phyloP scores from a whole-genome alignment of 108 stramenopile genomes.

The Pelagomonas calceolata region DNA sequence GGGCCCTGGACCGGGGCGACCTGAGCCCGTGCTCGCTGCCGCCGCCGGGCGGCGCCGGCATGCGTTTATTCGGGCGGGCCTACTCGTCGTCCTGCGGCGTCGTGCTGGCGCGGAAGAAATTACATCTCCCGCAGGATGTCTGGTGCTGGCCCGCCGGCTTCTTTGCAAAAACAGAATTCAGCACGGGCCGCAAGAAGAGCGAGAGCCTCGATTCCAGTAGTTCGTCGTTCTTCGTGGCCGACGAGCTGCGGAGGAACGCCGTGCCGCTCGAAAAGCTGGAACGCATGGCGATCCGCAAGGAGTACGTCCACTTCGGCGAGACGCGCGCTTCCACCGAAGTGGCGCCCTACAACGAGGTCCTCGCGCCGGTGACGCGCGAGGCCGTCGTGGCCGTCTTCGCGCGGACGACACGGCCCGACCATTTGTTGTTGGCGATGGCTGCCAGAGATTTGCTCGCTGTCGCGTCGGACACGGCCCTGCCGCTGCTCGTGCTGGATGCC shows the following conservation, averaged over 20 bases:
- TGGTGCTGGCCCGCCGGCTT: neutral
- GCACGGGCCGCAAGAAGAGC: neutral
- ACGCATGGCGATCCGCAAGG: neutral
- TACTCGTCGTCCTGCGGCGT: neutral
- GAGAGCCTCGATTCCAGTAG: too few relatives aligned
- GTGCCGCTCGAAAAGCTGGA: neutral
- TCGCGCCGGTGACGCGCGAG: neutral
- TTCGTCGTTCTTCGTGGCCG: neutral
- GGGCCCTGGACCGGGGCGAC: neutral
- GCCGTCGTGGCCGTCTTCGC: constrained; percentile 1
- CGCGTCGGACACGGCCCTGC: neutral
- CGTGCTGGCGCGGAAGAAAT: neutral
- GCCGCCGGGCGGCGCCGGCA: neutral
- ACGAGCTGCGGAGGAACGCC: neutral
- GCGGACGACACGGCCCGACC: neutral
- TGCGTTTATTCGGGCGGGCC: neutral
- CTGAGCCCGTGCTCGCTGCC: neutral
- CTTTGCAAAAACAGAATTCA: neutral
- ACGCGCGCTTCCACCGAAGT: neutral
- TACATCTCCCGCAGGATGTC: neutral
- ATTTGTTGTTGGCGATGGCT: neutral
- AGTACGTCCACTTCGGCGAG: neutral
- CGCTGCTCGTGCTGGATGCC: neutral
- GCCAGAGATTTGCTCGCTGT: neutral
- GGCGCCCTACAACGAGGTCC: neutral